Evolutionary conservation across 2,329 filamentous ascomycete genomes (phyloP), one percentile per base, ranked within the genome.

Genomic region (Cercospora sesami): DNA sequence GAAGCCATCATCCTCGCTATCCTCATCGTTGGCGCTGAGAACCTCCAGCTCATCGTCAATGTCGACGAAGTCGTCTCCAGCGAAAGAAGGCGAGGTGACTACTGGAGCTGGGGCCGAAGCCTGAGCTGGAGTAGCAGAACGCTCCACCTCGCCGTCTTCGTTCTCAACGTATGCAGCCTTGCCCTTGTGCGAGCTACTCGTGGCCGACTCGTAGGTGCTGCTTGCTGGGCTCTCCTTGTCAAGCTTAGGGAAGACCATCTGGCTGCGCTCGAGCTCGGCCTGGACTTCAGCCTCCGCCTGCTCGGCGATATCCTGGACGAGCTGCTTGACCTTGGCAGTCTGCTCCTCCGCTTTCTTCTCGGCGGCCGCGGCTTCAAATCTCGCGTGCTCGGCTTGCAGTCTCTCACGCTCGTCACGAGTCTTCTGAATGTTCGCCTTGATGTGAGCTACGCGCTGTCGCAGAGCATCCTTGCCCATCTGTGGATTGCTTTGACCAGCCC

Each of bases 161-260:
- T 89, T 87, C 71, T 87, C 83, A 23, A 86, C 83, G 59, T 85
- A 81, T 23, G 82, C 81, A n/a, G 82, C 78, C 75, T 89, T 87
- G 74, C 62, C 80, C 69, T 77, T 75, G 67, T 66, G 66, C 1
- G 75, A 71, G 61, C 68, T 69, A 75, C 76, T 72, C 66, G 75
- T 74, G 53, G 78, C 79, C n/a, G 86, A 83, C 77, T 92, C 84
- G 74, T 96, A 89, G n/a, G 91, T 86, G 81, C 93, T 96, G 21
- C 90, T 86, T 57, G 88, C 85, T 2, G 94, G 93, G 9, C 93
- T 96, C 81, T 98, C 95, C 82, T 96, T 97, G 74, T 97, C 93
- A 45, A 98, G 86, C 80, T 91, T 96, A 69, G 95, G 95, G 86
- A 98, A 98, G 78, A 98, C 94, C 93, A 98, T 97, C 75, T 89